Evolutionary conservation across 768 basidiomycete genomes (phyloP), one percentile per base, ranked within the genome.

Genomic region (Candolleomyces efflorescens): DNA sequence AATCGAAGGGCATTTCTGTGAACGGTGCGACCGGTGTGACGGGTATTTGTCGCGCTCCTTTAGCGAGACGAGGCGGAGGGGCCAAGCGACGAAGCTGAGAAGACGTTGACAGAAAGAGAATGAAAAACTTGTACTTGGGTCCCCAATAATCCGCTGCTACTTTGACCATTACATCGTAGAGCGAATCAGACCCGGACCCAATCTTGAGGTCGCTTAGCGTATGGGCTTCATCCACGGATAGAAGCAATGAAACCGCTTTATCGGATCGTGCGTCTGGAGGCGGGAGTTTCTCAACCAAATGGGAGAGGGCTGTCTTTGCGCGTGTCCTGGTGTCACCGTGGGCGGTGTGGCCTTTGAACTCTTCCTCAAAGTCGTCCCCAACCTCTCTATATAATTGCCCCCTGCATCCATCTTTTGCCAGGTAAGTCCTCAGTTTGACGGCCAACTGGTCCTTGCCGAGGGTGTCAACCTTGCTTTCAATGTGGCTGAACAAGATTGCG

Each of bases 1-100:
- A 63, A 47, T 63, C 62, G 38, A 63, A 63, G 4, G 62, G 62
- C 54, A 58, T 63, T 46, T 60, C 62, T 5, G 62, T 63, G 24
- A 59, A 55, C 4, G 60, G 60, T 1, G 58, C 24, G 24, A 56
- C 27, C 17, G 47, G 24, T 12, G 23, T 10, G 24, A 48, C 44
- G 7, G 7, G 9, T 46, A 7, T 7, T 22, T 46, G 9, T 10
- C 44, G 20, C 44, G 20, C 20, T 11, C 11, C 10, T 7, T 10
- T 46, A 22, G 44, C 10, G 20, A 46, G 44, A 7, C 20, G 10
- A 10, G 18, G 11, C 11, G 44, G 44, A 46, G 44, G 44, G 20
- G 44, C 44, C 11, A 46, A 46, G 18, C 20, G 44, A 46, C 20
- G 13, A 46, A 46, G 44, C 20, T 46, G 44, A 13, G 44, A 46